These are phyloP conservation scores for Phytophthora meadii DNA, from an alignment of 352 stramenopile species.

Conservation along the genomic window DNA sequence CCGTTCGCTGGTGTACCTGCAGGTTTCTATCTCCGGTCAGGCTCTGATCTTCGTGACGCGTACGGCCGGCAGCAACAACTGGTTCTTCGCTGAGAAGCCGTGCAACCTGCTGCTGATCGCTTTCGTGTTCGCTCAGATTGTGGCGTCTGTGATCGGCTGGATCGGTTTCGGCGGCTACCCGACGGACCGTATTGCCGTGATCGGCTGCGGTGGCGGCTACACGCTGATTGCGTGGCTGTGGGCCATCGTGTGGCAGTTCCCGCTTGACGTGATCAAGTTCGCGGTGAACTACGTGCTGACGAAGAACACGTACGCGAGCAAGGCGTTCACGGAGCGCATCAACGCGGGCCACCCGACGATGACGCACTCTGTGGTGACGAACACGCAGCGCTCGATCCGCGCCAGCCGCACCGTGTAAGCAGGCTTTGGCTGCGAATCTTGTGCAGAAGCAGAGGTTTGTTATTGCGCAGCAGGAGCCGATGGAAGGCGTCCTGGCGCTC, in stretches of 20 bases:
- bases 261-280: constrained; percentile 83
- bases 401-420: constrained; percentile 71
- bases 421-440: constrained; percentile 4
- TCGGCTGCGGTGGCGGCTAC: constrained; percentile 69
- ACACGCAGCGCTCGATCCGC: constrained; percentile 68
- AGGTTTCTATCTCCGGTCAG: constrained; percentile 80
- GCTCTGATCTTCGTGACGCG: constrained; percentile 80
- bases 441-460: constrained; percentile 15
- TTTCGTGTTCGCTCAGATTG: constrained; percentile 75
- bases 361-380: constrained; percentile 65
- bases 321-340: constrained; percentile 78
- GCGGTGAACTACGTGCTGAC: constrained; percentile 69
- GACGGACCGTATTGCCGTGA: constrained; percentile 66
- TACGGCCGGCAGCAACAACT: constrained; percentile 77
- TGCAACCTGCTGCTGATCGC: constrained; percentile 68
- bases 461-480: constrained; percentile 16
- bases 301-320: constrained; percentile 64
- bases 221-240: constrained; percentile 73
- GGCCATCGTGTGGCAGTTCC: constrained; percentile 75
- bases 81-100: constrained; percentile 77
- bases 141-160: constrained; percentile 70
- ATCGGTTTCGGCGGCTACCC: constrained; percentile 76
- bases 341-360: constrained; percentile 78
- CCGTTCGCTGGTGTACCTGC: constrained; percentile 71
- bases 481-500: constrained; percentile 21